These are phyloP conservation scores for Penicillium waksmanii DNA, from an alignment of 495 filamentous ascomycete genomes.

Conservation along the genomic window DNA sequence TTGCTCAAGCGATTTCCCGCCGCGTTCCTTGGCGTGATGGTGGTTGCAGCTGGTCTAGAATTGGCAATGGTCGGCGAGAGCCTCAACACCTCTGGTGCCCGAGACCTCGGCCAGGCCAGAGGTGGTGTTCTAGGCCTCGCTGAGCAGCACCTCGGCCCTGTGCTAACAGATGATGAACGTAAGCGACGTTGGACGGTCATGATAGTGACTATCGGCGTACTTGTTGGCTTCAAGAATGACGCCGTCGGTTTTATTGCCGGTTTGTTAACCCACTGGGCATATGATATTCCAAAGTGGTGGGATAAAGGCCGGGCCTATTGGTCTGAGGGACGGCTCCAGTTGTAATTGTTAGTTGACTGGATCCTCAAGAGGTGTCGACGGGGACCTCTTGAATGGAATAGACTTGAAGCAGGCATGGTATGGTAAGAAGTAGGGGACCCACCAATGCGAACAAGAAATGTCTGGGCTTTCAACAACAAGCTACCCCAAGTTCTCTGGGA, in stretches of 20 bases:
- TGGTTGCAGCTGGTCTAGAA: conserved; percentile 85
- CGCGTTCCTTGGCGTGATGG: conserved; percentile 80
- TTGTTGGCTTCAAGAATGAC: conserved; percentile 88
- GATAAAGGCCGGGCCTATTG: conserved; percentile 33
- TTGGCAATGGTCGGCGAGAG: conserved; percentile 81
- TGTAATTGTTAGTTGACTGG: too few species aligned
- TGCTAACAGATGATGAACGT: conserved; percentile 62
- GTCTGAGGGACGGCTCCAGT: conserved; percentile 37
- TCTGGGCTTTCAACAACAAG: too few species aligned
- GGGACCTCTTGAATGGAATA: too few species aligned
- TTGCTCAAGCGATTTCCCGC: conserved; percentile 72
- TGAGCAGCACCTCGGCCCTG: conserved; percentile 39
- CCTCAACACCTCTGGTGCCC: conserved; percentile 68
- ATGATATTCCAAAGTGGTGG: conserved; percentile 39
- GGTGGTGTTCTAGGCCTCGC: conserved; percentile 40
- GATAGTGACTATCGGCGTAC: conserved; percentile 79
- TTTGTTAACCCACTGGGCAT: conserved; percentile 68
- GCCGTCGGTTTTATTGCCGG: conserved; percentile 84
- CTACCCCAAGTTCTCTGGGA: too few species aligned
- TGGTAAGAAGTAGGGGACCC: too few species aligned
- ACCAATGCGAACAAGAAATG: too few species aligned
- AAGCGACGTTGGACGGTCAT: conserved; percentile 80
- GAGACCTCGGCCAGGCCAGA: conserved; percentile 54
- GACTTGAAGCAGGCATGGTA: too few species aligned
- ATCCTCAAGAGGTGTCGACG: too few species aligned